A percentile compares a stretch with the other conserved stretches of the same genome.
These are phyloP conservation scores for Fusarium nanum DNA, from an alignment of 2,329 filamentous ascomycete genomes.

Conservation along the genomic window DNA sequence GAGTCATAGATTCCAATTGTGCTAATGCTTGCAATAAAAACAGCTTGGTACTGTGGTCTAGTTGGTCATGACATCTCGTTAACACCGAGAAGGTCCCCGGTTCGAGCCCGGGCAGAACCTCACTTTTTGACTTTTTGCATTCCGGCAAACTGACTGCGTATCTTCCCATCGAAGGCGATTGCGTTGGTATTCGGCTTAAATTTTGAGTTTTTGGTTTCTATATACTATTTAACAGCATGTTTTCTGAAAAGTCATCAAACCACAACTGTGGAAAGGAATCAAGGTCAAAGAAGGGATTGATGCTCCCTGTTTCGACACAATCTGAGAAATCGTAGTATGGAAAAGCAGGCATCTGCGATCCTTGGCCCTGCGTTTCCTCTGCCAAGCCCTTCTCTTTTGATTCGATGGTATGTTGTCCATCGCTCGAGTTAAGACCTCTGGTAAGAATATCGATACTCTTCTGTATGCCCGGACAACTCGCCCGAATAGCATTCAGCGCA, in stretches of 20 bases:
- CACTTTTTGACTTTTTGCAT: background rate
- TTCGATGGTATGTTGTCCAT: too few species aligned
- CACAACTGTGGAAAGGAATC: conserved; percentile 4
- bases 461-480: background rate
- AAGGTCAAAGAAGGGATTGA: background rate
- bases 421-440: background rate
- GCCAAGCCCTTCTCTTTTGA: rapidly evolving
- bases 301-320: background rate
- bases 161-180: background rate
- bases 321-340: background rate
- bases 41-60: background rate
- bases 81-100: too few species aligned
- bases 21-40: rapidly evolving
- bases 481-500: background rate
- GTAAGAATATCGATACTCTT: background rate
- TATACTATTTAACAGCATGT: background rate
- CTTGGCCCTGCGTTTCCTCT: background rate
- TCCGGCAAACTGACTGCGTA: rapidly evolving
- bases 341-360: background rate
- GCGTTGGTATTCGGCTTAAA: rapidly evolving
- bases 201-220: background rate
- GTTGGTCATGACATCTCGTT: background rate
- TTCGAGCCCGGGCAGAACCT: background rate
- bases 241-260: background rate
- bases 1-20: rapidly evolving